phyloP scores from a whole-genome alignment of 2,329 filamentous ascomycete genomes.

The Paramyrothecium sp. region DNA sequence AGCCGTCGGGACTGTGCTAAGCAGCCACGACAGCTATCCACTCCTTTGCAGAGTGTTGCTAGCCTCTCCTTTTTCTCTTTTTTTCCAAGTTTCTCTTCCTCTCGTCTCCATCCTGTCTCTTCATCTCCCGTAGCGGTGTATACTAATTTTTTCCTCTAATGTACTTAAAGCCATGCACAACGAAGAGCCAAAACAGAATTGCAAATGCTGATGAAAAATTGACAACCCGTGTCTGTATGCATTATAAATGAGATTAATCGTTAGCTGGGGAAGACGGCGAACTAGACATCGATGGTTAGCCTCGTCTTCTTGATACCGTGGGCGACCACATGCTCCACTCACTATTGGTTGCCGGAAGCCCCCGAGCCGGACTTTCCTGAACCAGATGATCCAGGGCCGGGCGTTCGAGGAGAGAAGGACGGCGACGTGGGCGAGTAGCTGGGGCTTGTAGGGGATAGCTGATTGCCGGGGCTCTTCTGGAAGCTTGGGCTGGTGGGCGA shows the following conservation, averaged over 20 bases:
- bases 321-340: constrained; percentile 12
- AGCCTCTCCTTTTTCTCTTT: neutral
- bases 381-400: constrained; percentile 28
- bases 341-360: constrained; percentile 42
- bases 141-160: neutral
- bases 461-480: constrained; percentile 52
- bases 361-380: constrained; percentile 13
- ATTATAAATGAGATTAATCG: constrained; percentile 33
- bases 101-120: neutral
- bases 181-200: constrained; percentile 3
- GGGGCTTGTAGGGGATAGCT: constrained; percentile 65
- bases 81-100: neutral
- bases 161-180: neutral
- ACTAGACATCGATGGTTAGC: constrained; percentile 28
- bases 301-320: neutral
- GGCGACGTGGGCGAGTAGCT: constrained; percentile 66
- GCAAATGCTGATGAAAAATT: constrained; percentile 18
- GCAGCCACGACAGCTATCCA: too few relatives aligned
- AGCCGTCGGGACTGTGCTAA: neutral
- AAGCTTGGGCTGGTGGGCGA: constrained; percentile 63
- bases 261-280: constrained; percentile 44
- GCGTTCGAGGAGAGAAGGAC: constrained; percentile 44
- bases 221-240: constrained; percentile 31
- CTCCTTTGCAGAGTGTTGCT: too few relatives aligned
- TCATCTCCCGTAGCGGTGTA: neutral